Conservation (phyloP, 139 green algal species). For the Volvox africanus region DNA sequence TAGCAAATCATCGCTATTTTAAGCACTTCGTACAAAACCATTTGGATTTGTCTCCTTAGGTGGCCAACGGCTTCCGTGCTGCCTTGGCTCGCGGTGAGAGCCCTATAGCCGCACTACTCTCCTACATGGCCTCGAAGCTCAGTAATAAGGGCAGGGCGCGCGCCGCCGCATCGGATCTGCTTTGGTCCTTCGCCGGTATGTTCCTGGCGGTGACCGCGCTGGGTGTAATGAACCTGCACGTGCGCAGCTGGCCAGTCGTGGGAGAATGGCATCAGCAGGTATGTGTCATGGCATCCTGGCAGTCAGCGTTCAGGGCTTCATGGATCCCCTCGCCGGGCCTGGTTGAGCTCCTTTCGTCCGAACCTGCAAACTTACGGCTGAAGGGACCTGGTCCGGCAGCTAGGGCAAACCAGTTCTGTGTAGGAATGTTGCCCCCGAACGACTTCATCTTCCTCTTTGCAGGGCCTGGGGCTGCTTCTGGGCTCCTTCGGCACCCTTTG, state of each 20-base stretch:
- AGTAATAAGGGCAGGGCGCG: conserved; percentile 21
- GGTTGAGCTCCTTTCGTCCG: too few relatives aligned
- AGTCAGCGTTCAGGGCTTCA: too few relatives aligned
- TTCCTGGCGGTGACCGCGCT: conserved; percentile 34
- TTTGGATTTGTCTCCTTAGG: not conserved
- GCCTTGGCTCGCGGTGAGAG: conserved; percentile 18
- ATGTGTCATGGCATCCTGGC: not conserved
- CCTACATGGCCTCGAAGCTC: conserved; percentile 9
- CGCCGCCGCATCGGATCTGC: conserved; percentile 42
- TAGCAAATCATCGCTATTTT: not conserved
- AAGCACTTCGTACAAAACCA: not conserved
- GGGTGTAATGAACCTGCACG: conserved; percentile 38
- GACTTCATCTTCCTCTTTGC: not conserved
- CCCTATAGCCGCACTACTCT: not conserved
- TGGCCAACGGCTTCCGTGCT: conserved; percentile 14
- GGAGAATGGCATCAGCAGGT: conserved; percentile 59
- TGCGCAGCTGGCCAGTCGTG: conserved; percentile 47
- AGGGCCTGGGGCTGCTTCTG: conserved; percentile 62
- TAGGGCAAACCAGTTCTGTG: too few relatives aligned
- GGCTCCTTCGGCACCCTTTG: conserved; percentile 65
- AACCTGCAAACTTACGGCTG: too few relatives aligned
- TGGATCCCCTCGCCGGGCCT: too few relatives aligned
- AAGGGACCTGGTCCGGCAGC: too few relatives aligned
- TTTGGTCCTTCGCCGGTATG: conserved; percentile 57
- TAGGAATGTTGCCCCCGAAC: too few relatives aligned